These are phyloP conservation scores for Chlorella sp. DNA, from an alignment of 139 green algal species.

Conservation along the genomic window DNA sequence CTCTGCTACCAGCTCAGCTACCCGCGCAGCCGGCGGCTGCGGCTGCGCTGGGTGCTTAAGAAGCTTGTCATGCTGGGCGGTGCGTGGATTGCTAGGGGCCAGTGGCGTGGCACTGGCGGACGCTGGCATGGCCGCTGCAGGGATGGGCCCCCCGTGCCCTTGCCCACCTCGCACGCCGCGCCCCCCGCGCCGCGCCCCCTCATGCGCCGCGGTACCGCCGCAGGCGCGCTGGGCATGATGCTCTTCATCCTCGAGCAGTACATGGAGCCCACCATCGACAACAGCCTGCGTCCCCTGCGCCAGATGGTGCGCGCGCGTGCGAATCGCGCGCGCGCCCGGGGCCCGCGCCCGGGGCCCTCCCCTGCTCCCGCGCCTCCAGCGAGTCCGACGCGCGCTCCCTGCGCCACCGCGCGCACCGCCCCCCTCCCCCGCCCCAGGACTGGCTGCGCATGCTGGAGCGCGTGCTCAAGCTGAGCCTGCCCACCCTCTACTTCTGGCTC, in stretches of 20 bases:
- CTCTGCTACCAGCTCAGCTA: conserved; percentile 79
- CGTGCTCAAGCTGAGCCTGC: conserved; percentile 90
- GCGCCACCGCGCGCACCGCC: no score
- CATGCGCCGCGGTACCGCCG: no score
- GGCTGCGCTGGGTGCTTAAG: conserved; percentile 18
- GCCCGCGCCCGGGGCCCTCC: no score
- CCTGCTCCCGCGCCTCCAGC: no score
- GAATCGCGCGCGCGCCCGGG: no score
- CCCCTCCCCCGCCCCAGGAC: conserved; percentile 21
- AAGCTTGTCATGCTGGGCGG: not conserved
- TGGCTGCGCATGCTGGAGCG: conserved; percentile 77
- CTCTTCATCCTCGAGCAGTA: conserved; percentile 84
- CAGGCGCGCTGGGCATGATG: conserved; percentile 45
- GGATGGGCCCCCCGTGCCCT: no score
- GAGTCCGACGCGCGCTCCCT: no score
- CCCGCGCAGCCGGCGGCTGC: conserved; percentile 37
- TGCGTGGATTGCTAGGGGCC: no score
- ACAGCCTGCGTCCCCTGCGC: conserved; percentile 64
- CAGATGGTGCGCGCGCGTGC: conserved; percentile 56
- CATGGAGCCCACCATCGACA: conserved; percentile 79
- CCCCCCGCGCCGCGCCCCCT: no score
- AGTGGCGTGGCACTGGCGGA: no score
- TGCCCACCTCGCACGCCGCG: no score
- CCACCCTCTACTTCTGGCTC: conserved; percentile 92
- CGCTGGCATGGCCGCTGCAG: no score